A percentile compares a stretch with the other conserved stretches of the same genome.
These are phyloP conservation scores for Rhazya stricta DNA, from an alignment of 257 asterid species.

Conservation along the genomic window DNA sequence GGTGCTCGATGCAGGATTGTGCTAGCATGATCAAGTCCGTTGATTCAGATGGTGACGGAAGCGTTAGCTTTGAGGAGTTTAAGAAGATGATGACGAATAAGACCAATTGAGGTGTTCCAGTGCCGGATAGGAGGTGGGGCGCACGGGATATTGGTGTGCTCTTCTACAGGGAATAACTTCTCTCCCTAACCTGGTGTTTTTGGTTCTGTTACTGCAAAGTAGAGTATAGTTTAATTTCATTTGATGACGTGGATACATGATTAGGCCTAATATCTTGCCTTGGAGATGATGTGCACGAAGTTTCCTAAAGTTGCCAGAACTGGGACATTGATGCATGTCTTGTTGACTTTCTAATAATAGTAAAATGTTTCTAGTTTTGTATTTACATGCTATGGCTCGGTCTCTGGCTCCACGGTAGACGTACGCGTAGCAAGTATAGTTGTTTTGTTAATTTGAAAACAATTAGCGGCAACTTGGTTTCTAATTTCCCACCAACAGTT, in stretches of 20 bases:
- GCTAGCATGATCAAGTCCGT: slow-evolving; percentile 67
- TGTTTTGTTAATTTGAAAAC: too few relatives aligned
- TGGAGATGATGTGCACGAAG: background rate
- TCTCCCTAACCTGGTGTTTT: background rate
- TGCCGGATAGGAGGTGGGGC: background rate
- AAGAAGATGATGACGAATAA: slow-evolving; percentile 67
- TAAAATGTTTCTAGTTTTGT: background rate
- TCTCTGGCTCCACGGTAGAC: too few relatives aligned
- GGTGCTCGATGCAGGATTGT: slow-evolving; percentile 57
- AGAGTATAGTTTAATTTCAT: background rate
- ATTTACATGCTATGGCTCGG: background rate
- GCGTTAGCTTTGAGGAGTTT: slow-evolving; percentile 65
- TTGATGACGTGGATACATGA: background rate
- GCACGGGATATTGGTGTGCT: background rate
- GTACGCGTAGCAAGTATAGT: too few relatives aligned
- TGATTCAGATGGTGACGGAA: slow-evolving; percentile 79
- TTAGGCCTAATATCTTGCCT: background rate
- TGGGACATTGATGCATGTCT: background rate
- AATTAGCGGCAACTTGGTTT: too few relatives aligned
- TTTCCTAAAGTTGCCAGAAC: background rate
- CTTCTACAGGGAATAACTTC: background rate
- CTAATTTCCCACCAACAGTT: too few relatives aligned
- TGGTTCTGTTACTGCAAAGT: background rate
- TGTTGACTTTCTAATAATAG: slow-evolving; percentile 10
- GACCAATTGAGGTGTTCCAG: background rate